phyloP scores from a whole-genome alignment of 1,139 yeast species.

The Kodamaea derodonti region DNA sequence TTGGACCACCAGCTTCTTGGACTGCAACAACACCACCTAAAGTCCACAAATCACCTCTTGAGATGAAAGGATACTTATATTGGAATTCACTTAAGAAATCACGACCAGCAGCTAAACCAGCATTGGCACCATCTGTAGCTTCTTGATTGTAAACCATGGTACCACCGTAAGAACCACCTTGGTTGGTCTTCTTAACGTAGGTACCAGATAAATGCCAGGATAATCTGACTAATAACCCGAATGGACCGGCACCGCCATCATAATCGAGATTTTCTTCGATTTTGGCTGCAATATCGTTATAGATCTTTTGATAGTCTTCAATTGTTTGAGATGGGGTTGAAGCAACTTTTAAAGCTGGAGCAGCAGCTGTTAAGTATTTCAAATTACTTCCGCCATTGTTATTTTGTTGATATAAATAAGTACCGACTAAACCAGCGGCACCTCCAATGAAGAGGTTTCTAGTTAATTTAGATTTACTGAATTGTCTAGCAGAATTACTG shows the following conservation, averaged over 20 bases:
- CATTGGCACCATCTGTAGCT: conserved; percentile 66
- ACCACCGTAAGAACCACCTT: conserved; percentile 84
- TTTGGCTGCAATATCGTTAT: conserved; percentile 74
- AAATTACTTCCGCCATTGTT: conserved; percentile 10
- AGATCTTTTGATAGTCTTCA: conserved; percentile 69
- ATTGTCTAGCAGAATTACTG: conserved; percentile 6
- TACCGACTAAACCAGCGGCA: conserved; percentile 20
- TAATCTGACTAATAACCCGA: conserved; percentile 65
- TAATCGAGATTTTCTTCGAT: conserved; percentile 74
- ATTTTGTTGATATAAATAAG: conserved; percentile 12
- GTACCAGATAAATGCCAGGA: conserved; percentile 82
- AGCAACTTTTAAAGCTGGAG: conserved; percentile 20
- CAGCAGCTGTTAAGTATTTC: conserved; percentile 14
- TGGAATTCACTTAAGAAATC: conserved; percentile 61
- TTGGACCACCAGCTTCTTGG: conserved; percentile 87
- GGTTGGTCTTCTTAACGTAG: conserved; percentile 49
- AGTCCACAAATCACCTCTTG: conserved; percentile 87
- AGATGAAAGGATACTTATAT: conserved; percentile 67
- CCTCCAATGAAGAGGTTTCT: conserved; percentile 15
- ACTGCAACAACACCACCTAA: conserved; percentile 82
- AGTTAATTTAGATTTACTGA: conserved; percentile 6
- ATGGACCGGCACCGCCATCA: conserved; percentile 62
- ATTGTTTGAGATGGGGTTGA: conserved; percentile 24
- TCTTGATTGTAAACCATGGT: conserved; percentile 75
- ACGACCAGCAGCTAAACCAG: conserved; percentile 66